Base-by-base conservation (phyloP, 257 asterid species). In the Solanum clarkiae region DNA sequence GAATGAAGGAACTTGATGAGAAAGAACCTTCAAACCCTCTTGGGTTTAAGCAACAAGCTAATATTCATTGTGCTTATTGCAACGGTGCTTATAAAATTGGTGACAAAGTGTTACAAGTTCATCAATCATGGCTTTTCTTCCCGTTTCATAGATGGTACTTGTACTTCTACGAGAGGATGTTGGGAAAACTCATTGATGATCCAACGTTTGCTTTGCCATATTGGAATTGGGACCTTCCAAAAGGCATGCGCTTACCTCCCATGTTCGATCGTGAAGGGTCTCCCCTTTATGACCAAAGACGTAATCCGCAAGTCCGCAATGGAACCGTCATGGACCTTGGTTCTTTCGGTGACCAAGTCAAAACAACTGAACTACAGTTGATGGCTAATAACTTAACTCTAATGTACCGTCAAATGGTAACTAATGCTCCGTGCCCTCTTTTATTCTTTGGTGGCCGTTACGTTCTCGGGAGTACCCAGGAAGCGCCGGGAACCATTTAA, bases 141-240 rank as follows among this genome's bases (percentile, higher is more conserved):
- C 89, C 87, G 1, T 86, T 84, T 10, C 89, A 86, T 20, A 84
- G 87, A 26, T 86, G 87, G 89, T 86, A 86, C 60, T 2, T 86
- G 1, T 84, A 86, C 22, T 68, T 86, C 45, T 84, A 75, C 6
- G 87, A 86, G 69, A 36, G 42, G 0, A 36, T 36, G 0, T 4
- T 36, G 42, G 42, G 42, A 4, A 36, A 36, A 36, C 42, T 86
- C 6, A 32, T 86, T 0, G 22, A 42, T 4, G 89, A 86, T 26
- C 86, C 82, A 8, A 84, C 89, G 7, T 84, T 86, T 8, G 82
- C 77, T 7, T 18, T 84, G 10, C 71, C 71, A 26, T 62, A 22
- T 0, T 62, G 70, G 40, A 62, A 62, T 5, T 62, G 70, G 40
- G 24, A 62, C 16, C 26, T 44, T 20, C 79, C 85, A 8, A 57